Evolutionary conservation across 441 rosid species (phyloP).

Genomic region (Biscutella laevigata): DNA sequence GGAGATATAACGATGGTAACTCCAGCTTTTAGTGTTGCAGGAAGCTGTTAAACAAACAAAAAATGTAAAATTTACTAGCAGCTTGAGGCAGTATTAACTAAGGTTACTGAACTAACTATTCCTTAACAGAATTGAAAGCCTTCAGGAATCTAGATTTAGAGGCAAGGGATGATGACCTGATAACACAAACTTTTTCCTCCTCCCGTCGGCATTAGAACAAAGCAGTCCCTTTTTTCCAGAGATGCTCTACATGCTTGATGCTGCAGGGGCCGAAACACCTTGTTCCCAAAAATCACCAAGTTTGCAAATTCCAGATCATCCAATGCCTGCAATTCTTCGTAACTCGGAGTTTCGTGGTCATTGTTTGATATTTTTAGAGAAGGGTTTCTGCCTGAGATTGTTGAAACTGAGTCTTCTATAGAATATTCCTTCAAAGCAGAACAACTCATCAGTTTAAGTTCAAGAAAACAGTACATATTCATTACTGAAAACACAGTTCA

Average conservation of each 20-base stretch:
- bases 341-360: conserved; percentile 39
- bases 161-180: conserved; percentile 49
- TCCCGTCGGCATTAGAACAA: conserved; percentile 88
- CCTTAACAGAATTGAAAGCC: neutral
- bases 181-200: conserved; percentile 94
- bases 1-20: conserved; percentile 90
- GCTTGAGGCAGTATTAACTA: neutral
- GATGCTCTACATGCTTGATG: conserved; percentile 78
- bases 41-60: conserved; percentile 47
- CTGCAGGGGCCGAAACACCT: conserved; percentile 65
- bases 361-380: conserved; percentile 21
- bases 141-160: neutral
- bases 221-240: conserved; percentile 63
- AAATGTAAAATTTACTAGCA: neutral
- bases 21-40: conserved; percentile 79
- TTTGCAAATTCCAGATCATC: conserved; percentile 85
- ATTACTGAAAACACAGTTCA: neutral
- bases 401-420: conserved; percentile 33
- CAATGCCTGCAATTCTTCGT: conserved; percentile 58
- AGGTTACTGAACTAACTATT: neutral
- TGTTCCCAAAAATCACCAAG: conserved; percentile 79
- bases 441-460: neutral
- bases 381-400: conserved; percentile 29
- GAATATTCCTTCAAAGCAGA: conserved; percentile 44
- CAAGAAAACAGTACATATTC: neutral